Percentiles rank a stretch among this genome's conserved stretches.
Conservation (phyloP, 441 rosid genomes). For the Eruca vesicaria region DNA sequence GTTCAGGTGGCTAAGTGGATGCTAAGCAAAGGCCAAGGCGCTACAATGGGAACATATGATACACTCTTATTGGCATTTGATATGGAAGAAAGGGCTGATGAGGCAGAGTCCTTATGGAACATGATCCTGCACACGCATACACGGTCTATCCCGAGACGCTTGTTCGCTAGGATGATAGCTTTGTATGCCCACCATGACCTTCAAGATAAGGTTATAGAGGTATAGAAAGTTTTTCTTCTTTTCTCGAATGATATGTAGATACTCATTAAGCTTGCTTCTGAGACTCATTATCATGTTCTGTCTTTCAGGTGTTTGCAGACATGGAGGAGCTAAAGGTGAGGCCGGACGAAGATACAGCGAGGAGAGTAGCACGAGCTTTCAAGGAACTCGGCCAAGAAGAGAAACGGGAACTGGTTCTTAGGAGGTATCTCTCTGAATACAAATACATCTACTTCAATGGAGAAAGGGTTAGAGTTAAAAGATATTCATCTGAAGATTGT, state of each 20-base stretch:
- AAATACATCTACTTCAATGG: slow-evolving; percentile 81
- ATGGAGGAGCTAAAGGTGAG: slow-evolving; percentile 84
- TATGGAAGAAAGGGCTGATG: slow-evolving; percentile 69
- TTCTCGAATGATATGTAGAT: not conserved
- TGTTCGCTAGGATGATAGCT: slow-evolving; percentile 83
- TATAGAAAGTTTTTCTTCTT: slow-evolving; percentile 6
- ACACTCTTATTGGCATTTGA: slow-evolving; percentile 79
- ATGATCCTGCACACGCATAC: slow-evolving; percentile 69
- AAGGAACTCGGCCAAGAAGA: slow-evolving; percentile 58
- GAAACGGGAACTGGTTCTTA: slow-evolving; percentile 52
- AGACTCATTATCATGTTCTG: not conserved
- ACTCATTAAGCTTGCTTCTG: not conserved
- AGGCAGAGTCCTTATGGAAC: slow-evolving; percentile 87
- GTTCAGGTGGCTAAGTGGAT: slow-evolving; percentile 87
- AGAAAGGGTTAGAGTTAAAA: slow-evolving; percentile 71
- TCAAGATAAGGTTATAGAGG: slow-evolving; percentile 73
- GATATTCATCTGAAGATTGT: slow-evolving; percentile 40
- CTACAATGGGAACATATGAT: slow-evolving; percentile 86
- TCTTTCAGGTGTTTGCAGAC: slow-evolving; percentile 71
- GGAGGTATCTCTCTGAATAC: slow-evolving; percentile 55
- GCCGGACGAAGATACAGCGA: slow-evolving; percentile 75
- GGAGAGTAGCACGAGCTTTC: slow-evolving; percentile 66
- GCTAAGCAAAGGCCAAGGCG: slow-evolving; percentile 91
- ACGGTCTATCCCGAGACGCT: slow-evolving; percentile 71
- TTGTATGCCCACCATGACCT: slow-evolving; percentile 72